Percentiles rank a stretch among this genome's conserved stretches.
Conservation (phyloP, 805 yeast species). For the Candida rishiriensis region DNA sequence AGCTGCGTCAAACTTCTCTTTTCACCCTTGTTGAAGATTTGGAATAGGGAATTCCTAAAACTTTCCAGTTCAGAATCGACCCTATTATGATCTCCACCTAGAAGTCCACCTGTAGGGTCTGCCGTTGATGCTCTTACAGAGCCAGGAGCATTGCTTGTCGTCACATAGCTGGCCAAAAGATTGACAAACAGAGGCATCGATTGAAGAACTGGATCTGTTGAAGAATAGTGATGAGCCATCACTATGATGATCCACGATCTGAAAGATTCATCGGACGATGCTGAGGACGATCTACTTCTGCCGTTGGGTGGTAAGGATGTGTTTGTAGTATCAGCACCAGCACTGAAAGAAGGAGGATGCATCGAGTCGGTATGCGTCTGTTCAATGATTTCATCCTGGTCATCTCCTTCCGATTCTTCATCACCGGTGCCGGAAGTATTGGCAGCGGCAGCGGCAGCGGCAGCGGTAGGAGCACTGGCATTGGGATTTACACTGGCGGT, state of each 20-base stretch:
- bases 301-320: background rate
- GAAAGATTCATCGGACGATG: slow-evolving; percentile 17
- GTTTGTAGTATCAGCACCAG: background rate
- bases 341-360: background rate
- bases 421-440: background rate
- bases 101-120: background rate
- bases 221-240: slow-evolving; percentile 50
- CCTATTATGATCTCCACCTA: background rate
- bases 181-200: slow-evolving; percentile 33
- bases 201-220: slow-evolving; percentile 36
- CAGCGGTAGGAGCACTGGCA: background rate
- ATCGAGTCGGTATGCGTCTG: background rate
- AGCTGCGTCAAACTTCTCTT: slow-evolving; percentile 12
- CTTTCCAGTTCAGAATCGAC: slow-evolving; percentile 16
- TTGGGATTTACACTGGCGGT: background rate
- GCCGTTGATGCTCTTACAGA: slow-evolving; percentile 3
- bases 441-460: background rate
- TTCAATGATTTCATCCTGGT: background rate
- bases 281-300: background rate
- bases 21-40: slow-evolving; percentile 15
- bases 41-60: slow-evolving; percentile 19
- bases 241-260: slow-evolving; percentile 62
- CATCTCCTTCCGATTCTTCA: background rate
- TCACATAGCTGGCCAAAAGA: slow-evolving; percentile 19
- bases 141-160: slow-evolving; percentile 10